A percentile compares a stretch with the other conserved stretches of the same genome.
phyloP scores from a whole-genome alignment of 805 yeast genomes.

The Zygosaccharomyces bailii region DNA sequence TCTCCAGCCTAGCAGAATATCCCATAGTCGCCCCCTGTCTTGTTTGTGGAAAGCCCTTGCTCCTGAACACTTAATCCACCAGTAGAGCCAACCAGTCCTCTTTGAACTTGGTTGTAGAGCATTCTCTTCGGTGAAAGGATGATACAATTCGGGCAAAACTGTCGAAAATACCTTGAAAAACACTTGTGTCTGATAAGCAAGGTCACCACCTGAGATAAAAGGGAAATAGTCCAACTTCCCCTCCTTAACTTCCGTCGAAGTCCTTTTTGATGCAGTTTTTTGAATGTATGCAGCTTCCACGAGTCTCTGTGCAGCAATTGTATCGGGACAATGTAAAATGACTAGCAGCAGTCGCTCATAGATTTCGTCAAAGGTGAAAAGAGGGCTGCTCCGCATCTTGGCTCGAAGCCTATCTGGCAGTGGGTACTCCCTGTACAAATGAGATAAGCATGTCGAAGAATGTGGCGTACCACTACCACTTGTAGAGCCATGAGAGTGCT shows the following conservation, averaged over 20 bases:
- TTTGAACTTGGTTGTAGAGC: conserved; percentile 52
- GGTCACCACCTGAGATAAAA: conserved; percentile 35
- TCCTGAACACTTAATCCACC: conserved; percentile 95
- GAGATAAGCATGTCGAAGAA: conserved; percentile 13
- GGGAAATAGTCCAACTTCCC: conserved; percentile 29
- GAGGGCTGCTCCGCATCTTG: conserved; percentile 23
- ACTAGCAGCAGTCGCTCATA: conserved; percentile 76
- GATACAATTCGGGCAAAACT: conserved; percentile 71
- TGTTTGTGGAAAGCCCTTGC: conserved; percentile 75
- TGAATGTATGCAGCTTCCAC: conserved; percentile 12
- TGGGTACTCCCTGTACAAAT: conserved; percentile 32
- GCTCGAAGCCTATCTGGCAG: conserved; percentile 24
- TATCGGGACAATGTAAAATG: conserved; percentile 68
- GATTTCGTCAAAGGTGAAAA: conserved; percentile 59
- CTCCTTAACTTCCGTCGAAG: conserved; percentile 10
- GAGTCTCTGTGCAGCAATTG: conserved; percentile 25
- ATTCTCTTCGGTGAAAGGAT: conserved; percentile 76
- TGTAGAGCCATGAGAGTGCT: conserved; percentile 15
- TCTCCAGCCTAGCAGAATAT: conserved; percentile 76
- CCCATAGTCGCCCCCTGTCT: conserved; percentile 91
- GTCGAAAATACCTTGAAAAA: conserved; percentile 59
- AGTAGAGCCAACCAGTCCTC: conserved; percentile 81
- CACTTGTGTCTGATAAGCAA: conserved; percentile 36
- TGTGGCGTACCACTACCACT: conserved; percentile 4
- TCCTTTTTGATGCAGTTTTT: conserved; percentile 8